Evolutionary conservation across 2,329 filamentous ascomycete genomes (phyloP).

Genomic region (Aspergillus pseudoglaucus): DNA sequence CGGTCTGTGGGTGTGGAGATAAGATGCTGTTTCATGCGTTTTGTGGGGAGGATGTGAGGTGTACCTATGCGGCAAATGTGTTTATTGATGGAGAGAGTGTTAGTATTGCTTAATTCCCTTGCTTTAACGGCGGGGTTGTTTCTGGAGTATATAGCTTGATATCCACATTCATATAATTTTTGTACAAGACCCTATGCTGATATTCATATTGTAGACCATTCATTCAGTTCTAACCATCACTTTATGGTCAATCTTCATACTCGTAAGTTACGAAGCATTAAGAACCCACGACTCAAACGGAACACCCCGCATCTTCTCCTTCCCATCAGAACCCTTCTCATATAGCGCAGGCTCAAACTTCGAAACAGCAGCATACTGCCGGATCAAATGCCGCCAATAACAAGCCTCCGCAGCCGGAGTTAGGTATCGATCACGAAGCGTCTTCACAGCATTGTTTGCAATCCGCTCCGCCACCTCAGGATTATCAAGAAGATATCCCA

Average conservation of each 20-base stretch:
- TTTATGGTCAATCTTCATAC: background rate
- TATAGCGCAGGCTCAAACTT: constrained; percentile 38
- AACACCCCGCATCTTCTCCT: constrained; percentile 25
- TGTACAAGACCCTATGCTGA: no score
- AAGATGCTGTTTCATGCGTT: constrained; percentile 28
- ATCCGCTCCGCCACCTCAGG: constrained; percentile 43
- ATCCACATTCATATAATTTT: no score
- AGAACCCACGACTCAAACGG: constrained; percentile 39
- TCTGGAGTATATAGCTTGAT: no score
- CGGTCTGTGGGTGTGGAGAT: constrained; percentile 25
- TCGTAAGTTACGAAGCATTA: constrained; percentile 1
- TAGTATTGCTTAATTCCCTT: constrained; percentile 7
- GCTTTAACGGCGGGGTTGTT: no score
- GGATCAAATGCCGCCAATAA: constrained; percentile 48
- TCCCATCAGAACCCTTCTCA: constrained; percentile 20
- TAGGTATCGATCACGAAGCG: constrained; percentile 48
- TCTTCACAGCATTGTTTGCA: constrained; percentile 42
- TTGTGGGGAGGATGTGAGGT: constrained; percentile 19
- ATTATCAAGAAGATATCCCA: constrained; percentile 39
- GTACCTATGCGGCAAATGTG: constrained; percentile 26
- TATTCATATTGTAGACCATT: no score
- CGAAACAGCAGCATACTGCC: constrained; percentile 30
- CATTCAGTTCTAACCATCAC: background rate
- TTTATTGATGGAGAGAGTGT: constrained; percentile 13
- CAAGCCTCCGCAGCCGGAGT: constrained; percentile 51